Percentiles rank a stretch among this genome's conserved stretches.
phyloP scores from a whole-genome alignment of 2,329 filamentous ascomycete genomes.

The Tetracladium maxilliforme region DNA sequence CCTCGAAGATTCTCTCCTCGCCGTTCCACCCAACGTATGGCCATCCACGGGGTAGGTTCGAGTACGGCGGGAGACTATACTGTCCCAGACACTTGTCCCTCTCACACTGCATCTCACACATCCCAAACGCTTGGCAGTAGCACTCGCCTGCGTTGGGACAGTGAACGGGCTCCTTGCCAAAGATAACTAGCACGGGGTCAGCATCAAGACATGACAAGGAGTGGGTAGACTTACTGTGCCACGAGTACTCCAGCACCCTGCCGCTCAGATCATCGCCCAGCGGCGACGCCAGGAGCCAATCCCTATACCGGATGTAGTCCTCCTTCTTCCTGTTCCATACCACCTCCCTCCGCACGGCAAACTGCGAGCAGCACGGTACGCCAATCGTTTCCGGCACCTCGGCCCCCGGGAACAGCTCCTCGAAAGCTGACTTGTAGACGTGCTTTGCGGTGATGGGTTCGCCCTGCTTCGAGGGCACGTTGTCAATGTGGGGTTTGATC shows the following conservation, averaged over 20 bases:
- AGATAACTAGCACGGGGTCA: constrained; percentile 33
- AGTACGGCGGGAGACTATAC: constrained; percentile 42
- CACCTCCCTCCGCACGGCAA: constrained; percentile 39
- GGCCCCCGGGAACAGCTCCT: constrained; percentile 22
- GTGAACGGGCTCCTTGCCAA: constrained; percentile 38
- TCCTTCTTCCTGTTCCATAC: constrained; percentile 29
- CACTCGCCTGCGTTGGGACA: constrained; percentile 47
- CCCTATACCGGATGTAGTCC: constrained; percentile 39
- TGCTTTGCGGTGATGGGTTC: constrained; percentile 25
- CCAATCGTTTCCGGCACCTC: constrained; percentile 33
- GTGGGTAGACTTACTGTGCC: too few relatives aligned
- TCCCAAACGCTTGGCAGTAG: constrained; percentile 52
- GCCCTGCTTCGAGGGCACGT: constrained; percentile 18
- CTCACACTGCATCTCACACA: constrained; percentile 30
- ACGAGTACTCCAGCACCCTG: constrained; percentile 48
- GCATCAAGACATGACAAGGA: constrained; percentile 11
- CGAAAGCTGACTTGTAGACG: constrained; percentile 25
- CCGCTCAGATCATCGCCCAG: constrained; percentile 39
- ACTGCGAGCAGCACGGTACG: constrained; percentile 51
- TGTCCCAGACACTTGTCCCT: constrained; percentile 34
- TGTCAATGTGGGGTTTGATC: constrained; percentile 24
- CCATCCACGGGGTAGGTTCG: constrained; percentile 46
- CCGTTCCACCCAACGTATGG: constrained; percentile 37
- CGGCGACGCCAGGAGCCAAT: constrained; percentile 43
- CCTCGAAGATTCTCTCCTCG: too few relatives aligned